Evolutionary conservation across 2,329 filamentous ascomycete genomes (phyloP), one percentile per base, ranked within the genome.

Genomic region (Clarireedia paspali): DNA sequence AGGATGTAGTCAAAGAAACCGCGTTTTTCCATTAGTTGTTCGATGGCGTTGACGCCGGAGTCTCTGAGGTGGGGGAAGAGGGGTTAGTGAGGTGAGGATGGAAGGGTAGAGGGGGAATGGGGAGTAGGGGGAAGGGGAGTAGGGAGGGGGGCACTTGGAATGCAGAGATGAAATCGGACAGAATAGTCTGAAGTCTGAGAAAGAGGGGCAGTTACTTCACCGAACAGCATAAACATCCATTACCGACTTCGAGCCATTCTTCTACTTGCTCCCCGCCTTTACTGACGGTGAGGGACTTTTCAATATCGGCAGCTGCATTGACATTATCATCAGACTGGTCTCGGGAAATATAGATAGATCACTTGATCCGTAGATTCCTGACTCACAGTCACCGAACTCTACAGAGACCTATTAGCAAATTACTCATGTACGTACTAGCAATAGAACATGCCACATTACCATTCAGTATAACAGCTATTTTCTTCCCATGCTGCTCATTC

Each of bases 1-100:
- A 99, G 80, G 62, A 99, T 97, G 73, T 97, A 99, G 74, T 99
- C 94, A 68, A 99, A 99, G 4, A 86, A 85, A 50, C 92, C 92
- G 62, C 89, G 89, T 66, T 91, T 90, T 61, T 91, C 89, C 89
- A 99, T 97, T 2, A 99, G 77, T 1, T 89, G 89, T 74, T 99
- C 94, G 54, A 99, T 95, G 38, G 94, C 94, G 63, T 89, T 89
- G 39, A 99, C 92, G 12, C 94, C 94, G 0, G 87, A 84, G 70
- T 99, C 94, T 74, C 88, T 91, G 15, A 20, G 7, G 47, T 15
- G 20, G 36, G 44, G 50, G 2, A 20, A 20, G 20, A 62, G 40
- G 62, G 58, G 40, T 30, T 23, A 34, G 40, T 44, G 40, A 9
- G 5, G 20, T 15, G 10, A 24, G 10, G 20, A 46, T 24, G 44